Conservation (phyloP, 768 basidiomycete species). For the Agrocybe pediades region DNA sequence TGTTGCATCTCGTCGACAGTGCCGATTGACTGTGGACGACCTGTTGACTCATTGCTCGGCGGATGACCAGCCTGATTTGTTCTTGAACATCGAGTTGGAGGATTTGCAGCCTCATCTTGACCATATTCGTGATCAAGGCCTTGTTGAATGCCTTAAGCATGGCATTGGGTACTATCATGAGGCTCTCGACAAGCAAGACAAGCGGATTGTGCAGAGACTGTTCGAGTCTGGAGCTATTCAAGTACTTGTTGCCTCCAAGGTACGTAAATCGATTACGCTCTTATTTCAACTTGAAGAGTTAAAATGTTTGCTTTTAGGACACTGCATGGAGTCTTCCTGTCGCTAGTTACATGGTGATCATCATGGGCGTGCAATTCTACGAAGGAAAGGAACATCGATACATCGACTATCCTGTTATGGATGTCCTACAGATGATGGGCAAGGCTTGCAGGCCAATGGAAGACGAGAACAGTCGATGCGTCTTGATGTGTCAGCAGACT, state of each 20-base stretch:
- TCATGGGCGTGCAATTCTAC: constrained; percentile 98
- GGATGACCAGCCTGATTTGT: constrained; percentile 81
- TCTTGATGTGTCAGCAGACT: constrained; percentile 97
- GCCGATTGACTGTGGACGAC: constrained; percentile 91
- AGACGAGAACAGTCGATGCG: constrained; percentile 90
- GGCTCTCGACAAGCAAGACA: constrained; percentile 89
- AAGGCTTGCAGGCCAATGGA: constrained; percentile 90
- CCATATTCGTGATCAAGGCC: constrained; percentile 71
- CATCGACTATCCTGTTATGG: constrained; percentile 97
- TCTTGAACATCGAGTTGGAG: constrained; percentile 83
- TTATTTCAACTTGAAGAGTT: background rate
- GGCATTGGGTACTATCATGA: constrained; percentile 97
- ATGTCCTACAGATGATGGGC: constrained; percentile 99
- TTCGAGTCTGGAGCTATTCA: constrained; percentile 96
- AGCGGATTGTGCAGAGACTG: constrained; percentile 87
- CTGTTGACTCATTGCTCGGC: constrained; percentile 86
- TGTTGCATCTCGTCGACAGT: constrained; percentile 92
- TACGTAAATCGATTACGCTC: constrained; percentile 30
- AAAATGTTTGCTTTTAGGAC: constrained; percentile 53
- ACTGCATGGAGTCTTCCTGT: constrained; percentile 96
- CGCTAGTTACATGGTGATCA: constrained; percentile 95
- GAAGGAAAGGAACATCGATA: constrained; percentile 99
- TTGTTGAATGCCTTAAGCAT: constrained; percentile 81
- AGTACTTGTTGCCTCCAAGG: constrained; percentile 92
- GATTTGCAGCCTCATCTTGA: constrained; percentile 90